These are phyloP conservation scores for Psidium guajava DNA, from an alignment of 345 rosid genomes.

Conservation along the genomic window DNA sequence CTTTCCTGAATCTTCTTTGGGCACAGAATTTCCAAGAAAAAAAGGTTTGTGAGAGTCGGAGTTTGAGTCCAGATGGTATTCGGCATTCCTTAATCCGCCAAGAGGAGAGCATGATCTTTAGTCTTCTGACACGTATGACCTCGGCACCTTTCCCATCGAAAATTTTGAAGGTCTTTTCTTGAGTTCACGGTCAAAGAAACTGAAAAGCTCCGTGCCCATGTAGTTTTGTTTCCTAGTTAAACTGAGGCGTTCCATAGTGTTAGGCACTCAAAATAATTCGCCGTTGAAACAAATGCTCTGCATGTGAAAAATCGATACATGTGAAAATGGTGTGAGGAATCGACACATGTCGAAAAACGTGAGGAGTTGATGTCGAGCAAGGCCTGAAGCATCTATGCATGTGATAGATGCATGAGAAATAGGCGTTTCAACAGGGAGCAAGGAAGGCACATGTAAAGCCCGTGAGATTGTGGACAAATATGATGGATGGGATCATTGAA, in stretches of 20 bases:
- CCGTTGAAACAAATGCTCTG: too few species aligned
- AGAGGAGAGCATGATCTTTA: constrained; percentile 62
- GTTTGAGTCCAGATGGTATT: constrained; percentile 48
- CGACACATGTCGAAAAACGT: too few species aligned
- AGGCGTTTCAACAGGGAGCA: too few species aligned
- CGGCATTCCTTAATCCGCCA: constrained; percentile 45
- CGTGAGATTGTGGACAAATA: too few species aligned
- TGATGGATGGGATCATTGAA: too few species aligned
- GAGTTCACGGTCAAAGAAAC: constrained; percentile 58
- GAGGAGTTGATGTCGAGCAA: too few species aligned
- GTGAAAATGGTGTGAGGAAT: too few species aligned
- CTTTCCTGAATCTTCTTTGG: neutral
- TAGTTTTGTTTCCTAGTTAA: neutral
- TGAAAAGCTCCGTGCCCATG: constrained; percentile 60
- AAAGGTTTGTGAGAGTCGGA: constrained; percentile 45
- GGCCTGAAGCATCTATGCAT: too few species aligned
- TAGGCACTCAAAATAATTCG: too few species aligned
- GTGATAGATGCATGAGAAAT: too few species aligned
- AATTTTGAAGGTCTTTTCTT: constrained; percentile 36
- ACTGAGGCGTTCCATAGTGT: neutral
- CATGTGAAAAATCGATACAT: too few species aligned
- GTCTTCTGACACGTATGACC: constrained; percentile 53
- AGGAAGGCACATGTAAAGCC: too few species aligned
- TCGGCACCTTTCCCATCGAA: constrained; percentile 38
- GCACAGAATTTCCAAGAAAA: neutral